Evolutionary conservation across 2,329 filamentous ascomycete species (phyloP).

Genomic region (Davidsoniella neocaledoniae): DNA sequence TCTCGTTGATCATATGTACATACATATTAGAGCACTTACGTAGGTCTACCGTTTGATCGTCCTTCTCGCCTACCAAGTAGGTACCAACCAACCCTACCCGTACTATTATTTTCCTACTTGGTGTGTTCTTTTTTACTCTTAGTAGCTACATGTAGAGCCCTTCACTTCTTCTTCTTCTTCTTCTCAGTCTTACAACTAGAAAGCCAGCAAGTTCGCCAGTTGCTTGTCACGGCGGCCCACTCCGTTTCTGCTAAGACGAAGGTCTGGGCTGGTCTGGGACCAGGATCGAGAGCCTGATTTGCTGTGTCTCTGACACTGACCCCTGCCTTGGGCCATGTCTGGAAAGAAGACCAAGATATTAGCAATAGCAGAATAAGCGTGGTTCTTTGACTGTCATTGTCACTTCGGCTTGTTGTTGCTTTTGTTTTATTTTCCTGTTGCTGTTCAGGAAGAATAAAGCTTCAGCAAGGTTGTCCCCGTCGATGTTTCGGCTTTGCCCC

Average conservation of each 20-base stretch:
- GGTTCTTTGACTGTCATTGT: not conserved
- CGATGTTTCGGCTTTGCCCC: constrained; percentile 6
- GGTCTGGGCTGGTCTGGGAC: constrained; percentile 5
- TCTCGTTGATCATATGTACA: too few relatives aligned
- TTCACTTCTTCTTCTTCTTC: not conserved
- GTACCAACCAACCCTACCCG: too few relatives aligned
- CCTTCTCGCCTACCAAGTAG: too few relatives aligned
- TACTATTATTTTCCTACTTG: too few relatives aligned
- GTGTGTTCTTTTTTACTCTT: too few relatives aligned
- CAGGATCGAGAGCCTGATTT: constrained; percentile 1
- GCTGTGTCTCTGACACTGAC: constrained; percentile 5
- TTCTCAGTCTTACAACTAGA: too few relatives aligned
- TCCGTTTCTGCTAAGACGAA: not conserved
- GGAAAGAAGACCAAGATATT: not conserved
- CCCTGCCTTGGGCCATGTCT: not conserved
- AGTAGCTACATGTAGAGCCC: not conserved
- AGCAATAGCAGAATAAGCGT: too few relatives aligned
- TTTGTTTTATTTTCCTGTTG: not conserved
- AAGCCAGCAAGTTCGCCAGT: not conserved
- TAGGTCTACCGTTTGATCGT: too few relatives aligned
- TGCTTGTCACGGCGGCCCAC: not conserved
- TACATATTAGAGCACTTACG: too few relatives aligned
- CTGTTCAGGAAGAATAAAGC: not conserved
- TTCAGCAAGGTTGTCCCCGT: not conserved
- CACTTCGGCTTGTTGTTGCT: not conserved